Conservation (phyloP, 208 protist genomes). For the Phytomonas sp. region DNA sequence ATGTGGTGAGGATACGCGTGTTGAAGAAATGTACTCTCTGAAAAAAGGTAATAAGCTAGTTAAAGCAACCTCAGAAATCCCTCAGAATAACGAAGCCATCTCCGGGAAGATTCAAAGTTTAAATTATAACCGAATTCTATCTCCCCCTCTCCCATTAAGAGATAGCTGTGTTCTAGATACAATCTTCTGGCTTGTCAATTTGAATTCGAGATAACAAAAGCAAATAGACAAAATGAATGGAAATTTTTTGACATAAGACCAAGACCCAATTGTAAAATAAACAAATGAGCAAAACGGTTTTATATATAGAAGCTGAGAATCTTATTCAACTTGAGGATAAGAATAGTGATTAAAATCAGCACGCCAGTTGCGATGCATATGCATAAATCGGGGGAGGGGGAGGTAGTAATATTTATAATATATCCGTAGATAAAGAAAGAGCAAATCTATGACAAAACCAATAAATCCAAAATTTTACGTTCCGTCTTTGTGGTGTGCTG, state of each 20-base stretch:
- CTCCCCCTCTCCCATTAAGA: neutral
- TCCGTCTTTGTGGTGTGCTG: neutral
- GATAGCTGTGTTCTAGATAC: neutral
- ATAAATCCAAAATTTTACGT: neutral
- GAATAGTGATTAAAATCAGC: neutral
- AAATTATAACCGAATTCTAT: neutral
- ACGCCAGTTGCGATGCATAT: neutral
- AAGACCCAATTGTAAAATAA: neutral
- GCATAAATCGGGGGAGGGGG: neutral
- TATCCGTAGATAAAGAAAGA: neutral
- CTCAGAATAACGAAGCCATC: constrained; percentile 59
- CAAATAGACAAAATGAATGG: neutral
- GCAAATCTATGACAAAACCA: neutral
- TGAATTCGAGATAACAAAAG: neutral
- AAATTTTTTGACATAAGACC: neutral
- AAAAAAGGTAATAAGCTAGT: constrained; percentile 42
- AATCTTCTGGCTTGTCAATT: neutral
- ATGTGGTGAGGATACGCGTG: neutral
- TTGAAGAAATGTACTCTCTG: constrained; percentile 35
- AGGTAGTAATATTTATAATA: neutral
- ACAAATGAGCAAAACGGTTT: neutral
- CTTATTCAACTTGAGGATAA: neutral
- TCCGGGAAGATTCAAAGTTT: neutral
- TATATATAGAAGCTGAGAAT: neutral
- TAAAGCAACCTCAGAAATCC: constrained; percentile 72